phyloP scores from a whole-genome alignment of 352 stramenopile species.

The Phytopythium ostracodes region DNA sequence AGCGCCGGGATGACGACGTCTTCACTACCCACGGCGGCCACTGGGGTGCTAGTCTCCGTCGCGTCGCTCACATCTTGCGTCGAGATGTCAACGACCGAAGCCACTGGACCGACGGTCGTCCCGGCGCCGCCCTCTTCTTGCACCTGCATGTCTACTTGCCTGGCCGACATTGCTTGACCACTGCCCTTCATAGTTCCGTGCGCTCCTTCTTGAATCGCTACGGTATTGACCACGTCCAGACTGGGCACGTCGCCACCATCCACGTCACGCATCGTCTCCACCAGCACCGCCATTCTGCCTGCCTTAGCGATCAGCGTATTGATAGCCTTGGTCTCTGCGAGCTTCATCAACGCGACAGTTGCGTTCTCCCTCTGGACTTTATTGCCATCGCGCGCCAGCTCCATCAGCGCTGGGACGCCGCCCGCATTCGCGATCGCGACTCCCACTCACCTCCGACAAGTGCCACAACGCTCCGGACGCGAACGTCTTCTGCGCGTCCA shows the following conservation, averaged over 20 bases:
- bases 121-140: too few species aligned
- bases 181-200: too few species aligned
- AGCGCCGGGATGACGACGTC: too few species aligned
- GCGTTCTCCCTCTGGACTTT: not conserved
- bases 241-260: not conserved
- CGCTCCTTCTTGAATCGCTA: not conserved
- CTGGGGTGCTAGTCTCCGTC: too few species aligned
- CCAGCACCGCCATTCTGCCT: not conserved
- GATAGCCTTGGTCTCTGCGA: not conserved
- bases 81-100: not conserved
- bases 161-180: too few species aligned
- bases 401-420: not conserved
- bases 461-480: not conserved
- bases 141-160: not conserved
- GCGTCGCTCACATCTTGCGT: too few species aligned
- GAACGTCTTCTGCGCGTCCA: not conserved
- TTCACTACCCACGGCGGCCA: too few species aligned
- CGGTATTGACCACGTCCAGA: not conserved
- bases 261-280: not conserved
- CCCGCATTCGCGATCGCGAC: not conserved
- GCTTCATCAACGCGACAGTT: not conserved
- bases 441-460: not conserved
- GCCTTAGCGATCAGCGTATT: not conserved
- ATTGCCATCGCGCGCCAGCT: not conserved
- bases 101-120: too few species aligned